Evolutionary conservation across 495 filamentous ascomycete species (phyloP), one percentile per base, ranked within the genome.

Genomic region (Podospora conica): DNA sequence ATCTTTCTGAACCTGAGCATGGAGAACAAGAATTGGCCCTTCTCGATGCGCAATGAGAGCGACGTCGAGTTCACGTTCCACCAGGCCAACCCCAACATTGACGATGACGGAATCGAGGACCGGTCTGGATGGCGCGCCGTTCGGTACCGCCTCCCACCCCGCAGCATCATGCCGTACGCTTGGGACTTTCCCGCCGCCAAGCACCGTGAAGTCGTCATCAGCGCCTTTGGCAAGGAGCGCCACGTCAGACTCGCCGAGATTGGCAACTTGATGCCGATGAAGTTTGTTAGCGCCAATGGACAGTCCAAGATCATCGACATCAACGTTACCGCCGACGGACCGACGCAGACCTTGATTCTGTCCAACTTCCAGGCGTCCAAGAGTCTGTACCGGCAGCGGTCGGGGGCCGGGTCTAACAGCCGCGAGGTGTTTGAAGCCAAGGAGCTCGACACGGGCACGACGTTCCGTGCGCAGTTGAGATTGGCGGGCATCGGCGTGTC

Each of bases 151-250:
- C 84, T 98, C 15, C 95, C 95, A 3, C 87, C 93, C 8, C 85
- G 96, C 31, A 97, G 94, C 75, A 96, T 98, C 77, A 98, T 98
- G 95, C 94, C 96, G 5, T 98, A 98, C 74, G 94, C 95, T 28
- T 98, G 95, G 95, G 96, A 98, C 74, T 98, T 95, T 78, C 95
- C 95, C 2, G 93, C 95, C 6, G 91, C 92, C n/a, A 97, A 96
- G 77, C 89, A 89, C 77, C 96, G 95, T 75, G 93, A 96, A 73
- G 84, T 98, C 33, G 85, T 96, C 55, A 83, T 98, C 73, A 88
- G 79, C 53, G 88, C 89, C 23, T 86, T 89, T 70, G 87, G 87
- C 60, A 93, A 90, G 75, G 90, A 94, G 69, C 84, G 94, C 55
- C 91, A 95, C 73, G 89, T 98, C 70, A 96, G 92, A 74, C 87